These are phyloP conservation scores for Cladochytrium replicatum DNA, from an alignment of 192 early-diverging fungal genomes.

Conservation along the genomic window DNA sequence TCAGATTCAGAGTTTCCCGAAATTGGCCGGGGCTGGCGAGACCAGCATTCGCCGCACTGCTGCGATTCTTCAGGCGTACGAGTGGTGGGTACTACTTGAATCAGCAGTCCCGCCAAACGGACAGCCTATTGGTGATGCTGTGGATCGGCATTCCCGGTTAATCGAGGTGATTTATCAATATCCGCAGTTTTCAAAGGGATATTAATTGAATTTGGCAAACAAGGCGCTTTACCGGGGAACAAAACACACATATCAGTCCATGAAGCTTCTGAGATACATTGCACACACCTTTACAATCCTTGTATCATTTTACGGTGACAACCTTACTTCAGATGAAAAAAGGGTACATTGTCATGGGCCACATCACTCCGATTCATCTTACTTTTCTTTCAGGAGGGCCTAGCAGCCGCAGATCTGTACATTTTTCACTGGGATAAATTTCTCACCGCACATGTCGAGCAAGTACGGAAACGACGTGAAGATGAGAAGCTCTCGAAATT, in stretches of 20 bases:
- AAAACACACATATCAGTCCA: constrained; percentile 38
- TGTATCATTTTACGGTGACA: constrained; percentile 26
- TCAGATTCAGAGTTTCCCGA: constrained; percentile 24
- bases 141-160: constrained; percentile 30
- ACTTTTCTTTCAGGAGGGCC: no score
- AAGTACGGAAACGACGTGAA: no score
- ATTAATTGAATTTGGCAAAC: no score
- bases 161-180: constrained; percentile 27
- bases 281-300: constrained; percentile 34
- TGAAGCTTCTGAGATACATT: constrained; percentile 38
- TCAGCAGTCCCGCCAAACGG: constrained; percentile 2
- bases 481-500: no score
- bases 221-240: constrained; percentile 41
- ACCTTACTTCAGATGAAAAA: constrained; percentile 29
- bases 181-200: no score
- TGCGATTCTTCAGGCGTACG: constrained; percentile 32
- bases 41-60: no score
- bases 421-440: constrained; percentile 30
- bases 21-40: no score
- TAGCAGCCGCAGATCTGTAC: constrained; percentile 22
- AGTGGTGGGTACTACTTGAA: constrained; percentile 30
- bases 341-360: no score
- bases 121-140: constrained; percentile 20
- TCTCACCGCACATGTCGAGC: no score
- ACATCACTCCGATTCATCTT: no score